Base-by-base conservation (phyloP, 345 rosid genomes). In the Anacardium occidentale region DNA sequence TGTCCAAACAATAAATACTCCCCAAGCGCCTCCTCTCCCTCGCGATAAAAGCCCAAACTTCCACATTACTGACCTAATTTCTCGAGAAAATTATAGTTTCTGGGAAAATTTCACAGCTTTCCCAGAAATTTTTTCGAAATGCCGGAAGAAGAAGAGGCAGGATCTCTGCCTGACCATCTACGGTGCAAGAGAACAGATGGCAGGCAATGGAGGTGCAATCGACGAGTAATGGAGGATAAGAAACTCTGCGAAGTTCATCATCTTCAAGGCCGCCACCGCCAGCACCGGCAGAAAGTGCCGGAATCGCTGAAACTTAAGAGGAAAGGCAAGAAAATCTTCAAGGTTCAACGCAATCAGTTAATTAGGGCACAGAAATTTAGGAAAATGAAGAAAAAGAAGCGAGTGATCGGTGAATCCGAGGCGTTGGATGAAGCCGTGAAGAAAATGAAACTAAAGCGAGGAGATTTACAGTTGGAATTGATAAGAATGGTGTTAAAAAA, bases 171-270 rank as follows among this genome's bases (percentile, higher is more conserved):
- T n/a, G 97, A 95, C 77, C 87, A 91, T 78, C 87, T 88, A 34
- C 91, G 98, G 68, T 95, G 99, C 68, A 89, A 89, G 62, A 80
- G 99, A 68, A 92, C 96, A 9, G 99, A 95, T 71, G 98, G 99
- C 14, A 81, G 90, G 82, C 86, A 86, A 80, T 92, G 99, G 99
- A 80, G 99, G 81, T 95, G 99, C 87, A 78, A 74, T 71, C 78
- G 92, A 59, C 86, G 85, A n/a, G 98, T 91, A 22, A 67, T 81
- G 84, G 93, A 85, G 21, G 91, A 87, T 13, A 88, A 83, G 82
- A 95, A 89, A 87, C 89, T 90, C 72, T 95, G 98, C 61, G 98
- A 95, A 72, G 62, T 81, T 74, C 99, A 95, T 52, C 81, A 85
- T 78, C 81, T 91, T 2, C 96, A 89, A 72, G 97, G 88, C 0